Conservation (phyloP, 495 filamentous ascomycete species). For the Xylaria scruposa region DNA sequence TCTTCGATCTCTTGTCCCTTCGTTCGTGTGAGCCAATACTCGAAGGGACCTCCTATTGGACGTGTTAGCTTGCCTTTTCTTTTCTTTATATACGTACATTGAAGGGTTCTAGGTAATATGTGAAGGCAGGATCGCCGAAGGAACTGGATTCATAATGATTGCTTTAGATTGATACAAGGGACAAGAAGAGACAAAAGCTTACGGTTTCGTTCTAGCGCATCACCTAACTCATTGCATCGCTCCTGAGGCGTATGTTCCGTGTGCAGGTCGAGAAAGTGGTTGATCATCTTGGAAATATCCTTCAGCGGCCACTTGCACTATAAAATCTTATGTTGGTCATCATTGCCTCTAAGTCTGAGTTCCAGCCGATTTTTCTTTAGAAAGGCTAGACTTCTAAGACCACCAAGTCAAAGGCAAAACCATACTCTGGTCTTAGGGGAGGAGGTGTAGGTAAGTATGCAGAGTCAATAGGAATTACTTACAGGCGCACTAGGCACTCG, state of each 20-base stretch:
- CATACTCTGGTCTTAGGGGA: not conserved
- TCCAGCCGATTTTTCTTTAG: not conserved
- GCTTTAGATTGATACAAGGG: not conserved
- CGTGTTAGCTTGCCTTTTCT: conserved; percentile 20
- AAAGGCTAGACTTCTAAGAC: not conserved
- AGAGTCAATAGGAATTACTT: conserved; percentile 27
- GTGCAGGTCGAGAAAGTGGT: conserved; percentile 54
- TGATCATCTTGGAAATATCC: conserved; percentile 55
- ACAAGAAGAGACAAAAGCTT: conserved; percentile 19
- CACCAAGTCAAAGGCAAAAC: not conserved
- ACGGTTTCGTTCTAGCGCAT: conserved; percentile 49
- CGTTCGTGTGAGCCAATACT: conserved; percentile 53
- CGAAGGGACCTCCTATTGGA: conserved; percentile 49
- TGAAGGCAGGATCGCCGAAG: conserved; percentile 6
- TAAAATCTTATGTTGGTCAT: not conserved
- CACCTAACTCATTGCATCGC: conserved; percentile 49
- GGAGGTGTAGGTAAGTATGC: not conserved
- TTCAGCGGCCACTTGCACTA: conserved; percentile 54
- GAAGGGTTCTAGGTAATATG: not conserved
- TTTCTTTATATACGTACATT: not conserved
- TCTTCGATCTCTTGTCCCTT: conserved; percentile 44
- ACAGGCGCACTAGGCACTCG: conserved; percentile 52
- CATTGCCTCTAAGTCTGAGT: not conserved
- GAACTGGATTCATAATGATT: not conserved
- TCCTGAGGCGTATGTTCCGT: conserved; percentile 46